Base-by-base conservation (phyloP, 345 rosid genomes). In the Chamaenerion angustifolium region DNA sequence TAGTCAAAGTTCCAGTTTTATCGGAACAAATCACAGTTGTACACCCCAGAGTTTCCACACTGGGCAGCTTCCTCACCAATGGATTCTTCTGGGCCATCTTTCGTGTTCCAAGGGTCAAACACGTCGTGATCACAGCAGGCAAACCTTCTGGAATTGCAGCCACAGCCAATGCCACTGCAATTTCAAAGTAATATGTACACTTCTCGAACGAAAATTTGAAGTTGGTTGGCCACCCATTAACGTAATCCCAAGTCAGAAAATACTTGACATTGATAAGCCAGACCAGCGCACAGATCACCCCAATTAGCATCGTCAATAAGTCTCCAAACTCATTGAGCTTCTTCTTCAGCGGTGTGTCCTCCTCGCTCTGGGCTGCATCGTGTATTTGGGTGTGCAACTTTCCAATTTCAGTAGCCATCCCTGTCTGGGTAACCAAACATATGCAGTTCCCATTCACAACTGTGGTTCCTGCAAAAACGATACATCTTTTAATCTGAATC, bases 91-190 rank as follows among this genome's bases (percentile, higher is more conserved):
- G 78, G 42, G 98, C 98, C 98, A 89, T 89, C 74, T 89, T 89
- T 58, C 94, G 65, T 0, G 98, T 89, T 23, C 98, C 98, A 16
- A 85, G 82, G 17, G 98, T 94, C 72, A 89, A 72, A 58, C 94
- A 89, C 27, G 98, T 85, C 42, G 98, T 89, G 44, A 89, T 89
- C 57, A 85, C 97, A 21, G 97, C 97, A 2, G 97, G 97, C 42
- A 85, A 58, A 59, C 97, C 97, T 70, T 89, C 95, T 11, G 97
- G n/a, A n/a, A n/a, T n/a, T n/a, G n/a, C n/a, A n/a, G n/a, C n/a
- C n/a, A n/a, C n/a, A n/a, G n/a, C n/a, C n/a, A n/a, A n/a, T n/a
- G n/a, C n/a, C n/a, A n/a, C n/a, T n/a, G n/a, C n/a, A n/a, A n/a
- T n/a, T n/a, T n/a, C n/a, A n/a, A n/a, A n/a, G n/a, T n/a, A n/a